Percentiles rank a stretch among this genome's conserved stretches.
Evolutionary conservation across 2,329 filamentous ascomycete species (phyloP).

Genomic region (Sporothrix pseudoabietina): DNA sequence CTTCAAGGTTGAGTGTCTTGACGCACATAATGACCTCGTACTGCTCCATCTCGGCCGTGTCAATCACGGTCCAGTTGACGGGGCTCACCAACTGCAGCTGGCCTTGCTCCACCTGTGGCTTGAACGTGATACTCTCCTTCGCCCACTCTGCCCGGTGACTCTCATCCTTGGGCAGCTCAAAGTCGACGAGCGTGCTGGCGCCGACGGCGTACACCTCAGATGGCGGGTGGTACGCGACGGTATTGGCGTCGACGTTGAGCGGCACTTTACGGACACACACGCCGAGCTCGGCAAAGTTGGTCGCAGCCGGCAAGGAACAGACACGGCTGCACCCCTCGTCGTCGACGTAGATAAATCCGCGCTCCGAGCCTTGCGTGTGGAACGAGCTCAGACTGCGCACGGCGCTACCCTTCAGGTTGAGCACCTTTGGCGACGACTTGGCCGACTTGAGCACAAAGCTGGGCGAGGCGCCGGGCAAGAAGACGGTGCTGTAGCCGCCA

Average conservation of each 20-base stretch:
- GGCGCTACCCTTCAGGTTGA: conserved; percentile 69
- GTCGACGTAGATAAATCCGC: conserved; percentile 83
- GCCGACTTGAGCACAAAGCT: conserved; percentile 82
- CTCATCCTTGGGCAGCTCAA: conserved; percentile 84
- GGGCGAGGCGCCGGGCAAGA: conserved; percentile 77
- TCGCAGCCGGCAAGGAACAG: conserved; percentile 64
- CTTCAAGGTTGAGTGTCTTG: conserved; percentile 80
- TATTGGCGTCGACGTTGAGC: conserved; percentile 69
- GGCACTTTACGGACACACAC: conserved; percentile 73
- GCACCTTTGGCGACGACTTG: conserved; percentile 72
- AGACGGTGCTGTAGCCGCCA: conserved; percentile 78
- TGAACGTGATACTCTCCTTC: conserved; percentile 65
- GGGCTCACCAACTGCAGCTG: conserved; percentile 78
- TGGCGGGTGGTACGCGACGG: conserved; percentile 74
- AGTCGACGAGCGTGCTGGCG: conserved; percentile 67
- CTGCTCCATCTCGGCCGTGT: conserved; percentile 71
- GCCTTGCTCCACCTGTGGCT: conserved; percentile 71
- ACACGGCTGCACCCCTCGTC: conserved; percentile 71
- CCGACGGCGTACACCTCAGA: conserved; percentile 76
- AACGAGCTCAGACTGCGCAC: conserved; percentile 75
- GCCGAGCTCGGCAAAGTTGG: conserved; percentile 72
- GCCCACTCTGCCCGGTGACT: conserved; percentile 81
- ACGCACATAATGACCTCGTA: conserved; percentile 80
- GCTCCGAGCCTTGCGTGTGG: conserved; percentile 74
- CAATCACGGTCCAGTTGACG: conserved; percentile 74